Percentiles rank a stretch among this genome's conserved stretches.
Conservation (phyloP, 345 rosid genomes). For the Firmiana major region DNA sequence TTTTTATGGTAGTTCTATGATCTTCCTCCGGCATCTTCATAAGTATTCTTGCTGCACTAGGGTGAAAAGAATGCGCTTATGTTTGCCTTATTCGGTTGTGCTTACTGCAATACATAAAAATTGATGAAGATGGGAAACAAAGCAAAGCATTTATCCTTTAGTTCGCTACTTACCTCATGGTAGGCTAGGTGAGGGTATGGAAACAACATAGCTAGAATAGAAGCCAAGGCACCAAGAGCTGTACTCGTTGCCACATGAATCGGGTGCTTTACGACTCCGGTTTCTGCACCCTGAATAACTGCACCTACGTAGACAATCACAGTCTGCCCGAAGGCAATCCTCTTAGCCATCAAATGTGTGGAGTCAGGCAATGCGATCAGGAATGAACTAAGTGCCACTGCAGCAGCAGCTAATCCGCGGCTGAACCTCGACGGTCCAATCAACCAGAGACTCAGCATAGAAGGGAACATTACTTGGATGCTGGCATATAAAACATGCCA, state of each 20-base stretch:
- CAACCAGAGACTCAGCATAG: constrained; percentile 35
- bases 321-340: constrained; percentile 79
- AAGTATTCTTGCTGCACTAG: background rate
- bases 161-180: constrained; percentile 37
- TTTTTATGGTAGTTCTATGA: no score
- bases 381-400: constrained; percentile 50
- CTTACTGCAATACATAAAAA: background rate
- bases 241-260: constrained; percentile 64
- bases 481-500: constrained; percentile 49
- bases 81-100: background rate
- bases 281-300: constrained; percentile 39
- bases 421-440: constrained; percentile 47
- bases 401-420: constrained; percentile 40
- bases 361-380: constrained; percentile 71
- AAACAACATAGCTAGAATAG: constrained; percentile 60
- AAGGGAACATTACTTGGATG: constrained; percentile 38
- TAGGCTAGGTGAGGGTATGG: constrained; percentile 72
- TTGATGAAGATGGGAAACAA: background rate
- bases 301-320: constrained; percentile 61
- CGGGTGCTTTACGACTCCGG: constrained; percentile 44
- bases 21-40: background rate
- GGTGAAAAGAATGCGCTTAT: background rate
- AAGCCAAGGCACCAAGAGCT: constrained; percentile 68
- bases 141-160: background rate
- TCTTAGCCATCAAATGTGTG: constrained; percentile 54